These are phyloP conservation scores for Capronia americana DNA, from an alignment of 2,329 filamentous ascomycete species.

Conservation along the genomic window DNA sequence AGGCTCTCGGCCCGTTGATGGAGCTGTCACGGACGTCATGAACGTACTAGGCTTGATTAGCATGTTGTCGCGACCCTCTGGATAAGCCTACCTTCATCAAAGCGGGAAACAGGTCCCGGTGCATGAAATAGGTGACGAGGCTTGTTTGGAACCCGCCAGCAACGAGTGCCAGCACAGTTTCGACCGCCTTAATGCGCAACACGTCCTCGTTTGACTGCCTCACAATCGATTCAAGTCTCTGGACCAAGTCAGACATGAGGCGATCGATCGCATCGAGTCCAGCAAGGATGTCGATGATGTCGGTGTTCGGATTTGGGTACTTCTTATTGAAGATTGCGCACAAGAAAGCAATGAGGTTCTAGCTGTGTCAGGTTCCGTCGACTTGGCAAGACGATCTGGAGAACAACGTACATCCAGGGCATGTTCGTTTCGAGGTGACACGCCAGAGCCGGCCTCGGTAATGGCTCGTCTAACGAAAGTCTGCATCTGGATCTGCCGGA, in stretches of 20 bases:
- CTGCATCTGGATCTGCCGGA: conserved; percentile 67
- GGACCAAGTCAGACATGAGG: conserved; percentile 87
- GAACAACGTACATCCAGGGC: conserved; percentile 74
- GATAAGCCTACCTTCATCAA: conserved; percentile 78
- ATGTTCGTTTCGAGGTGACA: conserved; percentile 71
- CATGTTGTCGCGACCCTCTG: conserved; percentile 1
- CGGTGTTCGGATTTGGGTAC: conserved; percentile 93
- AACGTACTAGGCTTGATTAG: conserved; percentile 36
- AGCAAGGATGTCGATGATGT: conserved; percentile 87
- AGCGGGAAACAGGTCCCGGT: conserved; percentile 89
- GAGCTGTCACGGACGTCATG: conserved; percentile 64
- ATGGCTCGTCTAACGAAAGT: conserved; percentile 80
- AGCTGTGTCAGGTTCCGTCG: conserved; percentile 49
- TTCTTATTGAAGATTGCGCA: conserved; percentile 82
- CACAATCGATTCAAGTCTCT: conserved; percentile 80
- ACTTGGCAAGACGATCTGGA: not conserved
- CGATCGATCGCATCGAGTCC: conserved; percentile 87
- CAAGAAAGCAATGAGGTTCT: conserved; percentile 92
- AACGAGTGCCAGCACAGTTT: conserved; percentile 80
- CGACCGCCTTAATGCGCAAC: conserved; percentile 78
- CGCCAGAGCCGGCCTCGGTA: conserved; percentile 67
- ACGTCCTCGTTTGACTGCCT: conserved; percentile 74
- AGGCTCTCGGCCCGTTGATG: conserved; percentile 69
- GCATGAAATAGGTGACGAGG: conserved; percentile 91
- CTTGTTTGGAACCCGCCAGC: conserved; percentile 97